Percentiles rank a stretch among this genome's conserved stretches.
Conservation (phyloP, 805 yeast genomes). For the Grigorovia humatica region DNA sequence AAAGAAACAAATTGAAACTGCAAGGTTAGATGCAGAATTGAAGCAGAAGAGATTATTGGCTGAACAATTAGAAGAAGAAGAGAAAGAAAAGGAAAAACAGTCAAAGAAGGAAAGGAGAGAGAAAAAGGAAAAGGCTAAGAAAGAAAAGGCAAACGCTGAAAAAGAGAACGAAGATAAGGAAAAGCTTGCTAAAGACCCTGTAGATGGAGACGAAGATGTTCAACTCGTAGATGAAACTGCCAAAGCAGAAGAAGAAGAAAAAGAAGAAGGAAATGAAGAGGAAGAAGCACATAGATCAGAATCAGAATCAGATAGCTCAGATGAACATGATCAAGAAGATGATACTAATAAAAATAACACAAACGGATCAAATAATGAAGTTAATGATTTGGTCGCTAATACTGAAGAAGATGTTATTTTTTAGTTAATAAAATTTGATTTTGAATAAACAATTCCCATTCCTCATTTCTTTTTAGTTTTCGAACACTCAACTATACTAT, state of each 20-base stretch:
- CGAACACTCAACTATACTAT: background rate
- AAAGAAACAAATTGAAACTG: conserved; percentile 76
- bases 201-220: conserved; percentile 1
- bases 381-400: conserved; percentile 27
- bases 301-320: background rate
- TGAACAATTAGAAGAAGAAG: conserved; percentile 15
- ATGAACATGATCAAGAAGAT: background rate
- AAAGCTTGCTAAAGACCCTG: conserved; percentile 4
- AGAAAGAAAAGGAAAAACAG: conserved; percentile 7
- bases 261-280: conserved; percentile 8
- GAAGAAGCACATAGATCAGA: background rate
- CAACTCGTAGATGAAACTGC: background rate
- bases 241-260: conserved; percentile 14
- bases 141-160: conserved; percentile 10
- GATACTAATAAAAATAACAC: conserved; percentile 7
- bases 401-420: conserved; percentile 40
- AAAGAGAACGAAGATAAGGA: conserved; percentile 9
- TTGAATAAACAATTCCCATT: background rate
- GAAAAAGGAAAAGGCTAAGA: conserved; percentile 15
- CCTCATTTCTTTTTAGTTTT: background rate
- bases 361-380: conserved; percentile 7
- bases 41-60: conserved; percentile 18
- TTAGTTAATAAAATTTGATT: conserved; percentile 7
- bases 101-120: conserved; percentile 16
- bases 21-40: conserved; percentile 48